Base-by-base conservation (phyloP, 805 yeast species). In the Wickerhamiella bombiphila region DNA sequence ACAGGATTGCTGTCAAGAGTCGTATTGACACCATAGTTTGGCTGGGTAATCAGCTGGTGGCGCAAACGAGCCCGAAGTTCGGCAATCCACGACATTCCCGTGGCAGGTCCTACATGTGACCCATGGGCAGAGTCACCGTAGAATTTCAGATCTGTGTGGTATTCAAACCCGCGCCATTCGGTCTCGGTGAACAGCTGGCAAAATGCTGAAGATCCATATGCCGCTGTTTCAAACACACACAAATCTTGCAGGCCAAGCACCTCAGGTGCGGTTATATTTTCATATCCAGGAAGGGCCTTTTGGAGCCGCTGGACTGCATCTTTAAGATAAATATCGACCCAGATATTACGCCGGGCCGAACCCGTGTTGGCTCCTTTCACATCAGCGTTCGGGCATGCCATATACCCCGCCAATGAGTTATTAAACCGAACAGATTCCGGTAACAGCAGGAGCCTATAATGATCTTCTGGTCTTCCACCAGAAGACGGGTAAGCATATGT, bases 201-300 rank as follows among this genome's bases (percentile, higher is more conserved):
- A 44, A 80, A 72, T 24, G 67, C 65, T 13, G 91, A 77, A 38
- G 58, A 54, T 7, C 91, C 93, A 40, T 64, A 65, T 7, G 72
- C 79, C 39, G 79, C 80, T 32, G 79, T 58, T 57, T 81, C 93
- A 53, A 66, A 81, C 3, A 81, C 85, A 58, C 93, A 80, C 58
- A 74, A 66, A 9, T 65, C 61, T 49, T 77, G 74, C 44, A 80
- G 49, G 18, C 55, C 57, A 31, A 54, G 57, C 19, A 74, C 68
- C 49, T 81, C 88, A 26, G 54, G 49, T 2, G 62, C 51, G 3
- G 74, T 66, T 38, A 80, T 45, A 45, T 71, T 60, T 16, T 45
- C 51, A 45, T 63, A 60, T 2, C 74, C 77, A 3, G 72, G 71
- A 38, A 80, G 71, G 35, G 66, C 61, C 33, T 54, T 53, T 48